Conservation (phyloP, 176 grass and related monocot species). For the Oryza brachyantha region DNA sequence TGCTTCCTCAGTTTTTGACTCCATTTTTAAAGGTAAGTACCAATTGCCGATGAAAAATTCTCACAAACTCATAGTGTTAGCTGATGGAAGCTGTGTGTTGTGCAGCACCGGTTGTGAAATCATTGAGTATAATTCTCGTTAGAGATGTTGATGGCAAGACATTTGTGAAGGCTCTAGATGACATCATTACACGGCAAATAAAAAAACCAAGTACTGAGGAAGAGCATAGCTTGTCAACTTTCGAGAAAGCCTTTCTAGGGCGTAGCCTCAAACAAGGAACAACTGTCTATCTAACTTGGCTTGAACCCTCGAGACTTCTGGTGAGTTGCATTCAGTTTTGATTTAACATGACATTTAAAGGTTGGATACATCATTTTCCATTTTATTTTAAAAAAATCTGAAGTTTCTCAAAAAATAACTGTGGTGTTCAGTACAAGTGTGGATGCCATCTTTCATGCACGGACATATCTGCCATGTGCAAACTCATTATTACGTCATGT, state of each 20-base stretch:
- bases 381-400: neutral
- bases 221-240: constrained; percentile 57
- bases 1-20: constrained; percentile 60
- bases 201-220: constrained; percentile 49
- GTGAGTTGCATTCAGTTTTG: constrained; percentile 39
- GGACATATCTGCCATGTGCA: neutral
- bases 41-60: neutral
- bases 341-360: neutral
- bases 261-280: constrained; percentile 71
- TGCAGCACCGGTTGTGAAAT: constrained; percentile 74
- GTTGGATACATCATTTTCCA: neutral
- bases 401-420: neutral
- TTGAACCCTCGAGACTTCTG: constrained; percentile 64
- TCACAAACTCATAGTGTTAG: constrained; percentile 5
- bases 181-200: constrained; percentile 67
- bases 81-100: constrained; percentile 32
- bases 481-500: neutral
- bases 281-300: constrained; percentile 74
- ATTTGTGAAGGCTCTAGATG: constrained; percentile 83
- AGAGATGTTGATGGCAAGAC: constrained; percentile 84
- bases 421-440: neutral
- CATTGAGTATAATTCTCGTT: constrained; percentile 72
- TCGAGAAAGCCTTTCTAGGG: constrained; percentile 57
- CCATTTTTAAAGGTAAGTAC: constrained; percentile 66
- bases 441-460: neutral